phyloP scores from a whole-genome alignment of 129 eudicot species.

The Heracleum sosnowskyi region DNA sequence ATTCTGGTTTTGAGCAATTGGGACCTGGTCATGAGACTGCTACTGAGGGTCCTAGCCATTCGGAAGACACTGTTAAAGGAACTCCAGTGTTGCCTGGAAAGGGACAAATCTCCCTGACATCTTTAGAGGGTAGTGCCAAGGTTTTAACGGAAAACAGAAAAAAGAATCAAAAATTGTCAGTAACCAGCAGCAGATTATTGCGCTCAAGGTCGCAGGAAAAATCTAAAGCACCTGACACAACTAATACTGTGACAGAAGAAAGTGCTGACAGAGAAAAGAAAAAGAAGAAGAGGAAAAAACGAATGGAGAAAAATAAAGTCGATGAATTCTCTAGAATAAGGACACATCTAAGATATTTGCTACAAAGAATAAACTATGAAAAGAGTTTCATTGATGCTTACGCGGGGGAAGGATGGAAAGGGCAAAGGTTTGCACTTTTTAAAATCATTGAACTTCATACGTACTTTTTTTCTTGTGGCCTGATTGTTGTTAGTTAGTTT shows the following conservation, averaged over 20 bases:
- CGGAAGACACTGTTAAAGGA: slow-evolving; percentile 12
- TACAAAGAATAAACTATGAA: slow-evolving; percentile 56
- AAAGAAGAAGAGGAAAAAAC: slow-evolving; percentile 37
- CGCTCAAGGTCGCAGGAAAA: slow-evolving; percentile 67
- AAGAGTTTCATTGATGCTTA: slow-evolving; percentile 84
- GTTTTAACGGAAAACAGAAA: not conserved
- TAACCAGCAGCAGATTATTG: slow-evolving; percentile 39
- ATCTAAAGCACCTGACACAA: slow-evolving; percentile 36
- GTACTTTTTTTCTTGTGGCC: slow-evolving; percentile 5
- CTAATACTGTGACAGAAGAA: slow-evolving; percentile 31
- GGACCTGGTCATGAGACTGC: slow-evolving; percentile 17
- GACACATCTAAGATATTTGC: slow-evolving; percentile 57
- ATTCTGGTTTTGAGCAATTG: slow-evolving; percentile 14
- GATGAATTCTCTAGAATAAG: slow-evolving; percentile 61
- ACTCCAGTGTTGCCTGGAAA: slow-evolving; percentile 12
- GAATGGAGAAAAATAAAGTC: slow-evolving; percentile 24
- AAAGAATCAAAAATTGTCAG: slow-evolving; percentile 9
- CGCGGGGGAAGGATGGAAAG: slow-evolving; percentile 94
- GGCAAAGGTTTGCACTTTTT: slow-evolving; percentile 61
- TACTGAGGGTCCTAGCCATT: slow-evolving; percentile 13
- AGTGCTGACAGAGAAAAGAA: slow-evolving; percentile 32
- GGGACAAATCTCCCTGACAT: not conserved
- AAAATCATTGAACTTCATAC: not conserved
- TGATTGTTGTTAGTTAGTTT: not conserved
- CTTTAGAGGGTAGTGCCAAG: not conserved